Evolutionary conservation across 352 stramenopile species (phyloP).

Genomic region (Albugo laibachii): DNA sequence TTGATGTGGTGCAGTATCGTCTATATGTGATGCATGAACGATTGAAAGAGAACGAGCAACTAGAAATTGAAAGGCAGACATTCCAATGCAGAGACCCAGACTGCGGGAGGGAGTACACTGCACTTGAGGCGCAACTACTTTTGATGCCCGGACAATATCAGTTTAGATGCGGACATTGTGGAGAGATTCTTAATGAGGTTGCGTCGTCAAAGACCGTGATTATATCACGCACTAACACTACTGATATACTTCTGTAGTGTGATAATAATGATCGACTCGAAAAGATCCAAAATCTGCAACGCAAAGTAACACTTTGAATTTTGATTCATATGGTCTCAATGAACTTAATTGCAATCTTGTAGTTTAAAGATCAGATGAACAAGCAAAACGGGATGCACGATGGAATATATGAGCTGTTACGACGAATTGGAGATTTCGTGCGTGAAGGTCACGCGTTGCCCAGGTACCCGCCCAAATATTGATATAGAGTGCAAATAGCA

Average conservation of each 20-base stretch:
- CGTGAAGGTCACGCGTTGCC: conserved; percentile 54
- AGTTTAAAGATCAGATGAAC: conserved; percentile 83
- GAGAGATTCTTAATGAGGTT: conserved; percentile 57
- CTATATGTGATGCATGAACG: conserved; percentile 78
- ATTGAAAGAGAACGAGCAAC: conserved; percentile 65
- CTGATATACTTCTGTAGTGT: conserved; percentile 16
- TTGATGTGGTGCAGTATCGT: conserved; percentile 75
- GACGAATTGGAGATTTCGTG: conserved; percentile 57
- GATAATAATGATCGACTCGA: conserved; percentile 71
- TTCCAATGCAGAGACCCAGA: conserved; percentile 74
- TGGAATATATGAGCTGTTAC: conserved; percentile 67
- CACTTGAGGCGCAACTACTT: conserved; percentile 60
- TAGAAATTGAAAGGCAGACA: conserved; percentile 75
- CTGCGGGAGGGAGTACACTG: conserved; percentile 74
- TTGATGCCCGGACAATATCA: conserved; percentile 66
- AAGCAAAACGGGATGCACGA: conserved; percentile 66
- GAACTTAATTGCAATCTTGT: neutral
- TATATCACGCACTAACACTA: neutral
- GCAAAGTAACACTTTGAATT: conserved; percentile 24
- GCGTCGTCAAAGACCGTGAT: neutral
- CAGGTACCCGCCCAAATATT: conserved; percentile 11
- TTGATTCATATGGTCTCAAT: conserved; percentile 2
- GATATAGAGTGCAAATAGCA: neutral
- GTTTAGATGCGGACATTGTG: conserved; percentile 75
- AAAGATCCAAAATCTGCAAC: conserved; percentile 52